Evolutionary conservation across 2,329 filamentous ascomycete genomes (phyloP), one percentile per base, ranked within the genome.

Genomic region (Drechslerella stenobrocha): DNA sequence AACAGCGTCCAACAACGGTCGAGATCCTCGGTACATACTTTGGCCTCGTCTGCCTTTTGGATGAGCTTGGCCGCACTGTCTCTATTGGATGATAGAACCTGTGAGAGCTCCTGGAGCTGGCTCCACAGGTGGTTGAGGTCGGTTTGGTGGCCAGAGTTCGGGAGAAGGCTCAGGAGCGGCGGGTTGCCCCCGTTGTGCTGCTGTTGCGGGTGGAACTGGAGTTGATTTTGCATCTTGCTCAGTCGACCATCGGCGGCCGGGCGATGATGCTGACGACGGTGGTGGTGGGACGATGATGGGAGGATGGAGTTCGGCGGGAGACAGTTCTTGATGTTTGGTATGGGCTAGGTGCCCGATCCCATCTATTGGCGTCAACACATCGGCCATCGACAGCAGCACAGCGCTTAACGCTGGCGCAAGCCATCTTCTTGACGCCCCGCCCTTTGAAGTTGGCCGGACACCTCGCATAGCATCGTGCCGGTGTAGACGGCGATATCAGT

Each of bases 81-180:
- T 35, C 72, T 58, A 47, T 73, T 73, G 37, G 70, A 57, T 1
- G 72, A 70, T 11, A 73, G 66, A 11, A 73, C 57, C n/a, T 67
- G 57, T 6, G 71, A 72, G 50, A 73, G 48, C 34, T 73, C 72
- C 55, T 73, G 72, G 11, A 73, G 64, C 48, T 73, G 72, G 23
- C 70, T 70, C 72, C 72, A 73, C 4, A 73, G 70, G 32, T 73
- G 72, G 47, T 73, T 73, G 50, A 73, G 71, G 56, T 73, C 72
- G n/a, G 72, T 70, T 50, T 73, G 72, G 52, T 73, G 71, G 26
- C 71, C 71, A 50, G 63, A 32, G 52, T 63, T 69, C n/a, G 58
- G 58, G 37, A 63, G 64, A 34, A 69, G 52, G 28, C 46, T 67
- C 8, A 67, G 15, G 5, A 67, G 30, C n/a, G 63, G 34, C 26